phyloP scores from a whole-genome alignment of 352 stramenopile species.

The Globisporangium sylvaticum region DNA sequence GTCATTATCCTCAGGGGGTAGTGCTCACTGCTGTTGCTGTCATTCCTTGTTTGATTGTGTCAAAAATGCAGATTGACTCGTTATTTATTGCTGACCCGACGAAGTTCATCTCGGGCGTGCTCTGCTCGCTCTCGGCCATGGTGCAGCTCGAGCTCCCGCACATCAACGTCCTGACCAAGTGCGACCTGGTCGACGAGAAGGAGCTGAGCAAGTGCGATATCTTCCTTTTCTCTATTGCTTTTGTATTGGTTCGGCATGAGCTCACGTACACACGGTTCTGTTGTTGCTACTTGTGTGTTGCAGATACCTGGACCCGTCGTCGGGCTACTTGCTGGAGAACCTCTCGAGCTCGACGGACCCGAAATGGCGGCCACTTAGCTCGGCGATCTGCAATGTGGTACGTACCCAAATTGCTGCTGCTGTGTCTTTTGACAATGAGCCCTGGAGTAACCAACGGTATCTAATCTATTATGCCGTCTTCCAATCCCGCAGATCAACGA shows the following conservation, averaged over 20 bases:
- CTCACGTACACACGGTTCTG: not conserved
- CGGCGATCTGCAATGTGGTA: conserved; percentile 87
- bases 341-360: conserved; percentile 71
- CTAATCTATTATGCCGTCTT: not conserved
- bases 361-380: conserved; percentile 80
- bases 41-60: not conserved
- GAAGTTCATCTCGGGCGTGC: conserved; percentile 97
- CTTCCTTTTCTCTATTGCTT: not conserved
- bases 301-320: conserved; percentile 79
- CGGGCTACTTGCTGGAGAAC: conserved; percentile 80
- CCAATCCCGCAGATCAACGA: conserved; percentile 76
- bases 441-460: no score
- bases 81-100: conserved; percentile 94
- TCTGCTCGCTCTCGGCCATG: conserved; percentile 97
- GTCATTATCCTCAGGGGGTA: not conserved
- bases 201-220: conserved; percentile 75
- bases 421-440: not conserved
- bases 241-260: not conserved
- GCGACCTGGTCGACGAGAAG: conserved; percentile 87
- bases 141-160: conserved; percentile 97
- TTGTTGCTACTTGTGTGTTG: not conserved
- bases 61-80: conserved; percentile 79
- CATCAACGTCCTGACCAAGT: conserved; percentile 92
- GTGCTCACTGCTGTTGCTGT: no score
- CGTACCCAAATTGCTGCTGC: conserved; percentile 8